Base-by-base conservation (phyloP, 2,329 filamentous ascomycete genomes). In the Sphaerulina populicola region DNA sequence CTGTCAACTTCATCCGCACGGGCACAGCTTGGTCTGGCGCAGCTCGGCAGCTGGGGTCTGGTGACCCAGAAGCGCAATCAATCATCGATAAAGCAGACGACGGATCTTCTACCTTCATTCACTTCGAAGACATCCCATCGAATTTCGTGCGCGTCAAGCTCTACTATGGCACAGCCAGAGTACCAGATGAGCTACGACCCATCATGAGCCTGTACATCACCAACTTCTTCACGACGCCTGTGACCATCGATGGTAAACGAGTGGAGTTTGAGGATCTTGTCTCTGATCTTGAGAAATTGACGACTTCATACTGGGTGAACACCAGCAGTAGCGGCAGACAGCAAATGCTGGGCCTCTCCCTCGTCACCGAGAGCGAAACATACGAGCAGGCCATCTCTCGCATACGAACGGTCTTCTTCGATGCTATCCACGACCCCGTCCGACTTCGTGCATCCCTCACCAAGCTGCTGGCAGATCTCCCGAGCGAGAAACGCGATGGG, bases 211-310 rank as follows among this genome's bases (percentile, higher is more conserved):
- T 97, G 37, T 97, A 94, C 64, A 83, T 82, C 29, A 87, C 90
- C 64, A 93, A 91, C 64, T 95, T 97, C 73, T 98, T 97, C 76
- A 91, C 88, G 65, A 88, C 89, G 0, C 93, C 91, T 2, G 83
- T 98, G 53, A 76, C 78, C 62, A 82, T 83, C 29, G 77, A 89
- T 61, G 89, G 87, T 39, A 77, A 88, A 65, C 79, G 78, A 21
- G 73, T 98, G 29, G 82, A 85, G 43, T 98, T 97, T 62, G 93
- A 97, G 66, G 81, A 95, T 56, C 87, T 97, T 2, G 89, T 97
- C 40, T 87, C 88, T 65, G 83, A 90, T 64, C 77, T 98, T 3
- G 93, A 98, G 69, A 81, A 85, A 63, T 90, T 97, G 61, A 97
- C 93, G 0, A 83, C 97, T 52, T 83, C 82, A 58, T 97, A 95